phyloP scores from a whole-genome alignment of 768 basidiomycete species.

The Ramaria sp. region DNA sequence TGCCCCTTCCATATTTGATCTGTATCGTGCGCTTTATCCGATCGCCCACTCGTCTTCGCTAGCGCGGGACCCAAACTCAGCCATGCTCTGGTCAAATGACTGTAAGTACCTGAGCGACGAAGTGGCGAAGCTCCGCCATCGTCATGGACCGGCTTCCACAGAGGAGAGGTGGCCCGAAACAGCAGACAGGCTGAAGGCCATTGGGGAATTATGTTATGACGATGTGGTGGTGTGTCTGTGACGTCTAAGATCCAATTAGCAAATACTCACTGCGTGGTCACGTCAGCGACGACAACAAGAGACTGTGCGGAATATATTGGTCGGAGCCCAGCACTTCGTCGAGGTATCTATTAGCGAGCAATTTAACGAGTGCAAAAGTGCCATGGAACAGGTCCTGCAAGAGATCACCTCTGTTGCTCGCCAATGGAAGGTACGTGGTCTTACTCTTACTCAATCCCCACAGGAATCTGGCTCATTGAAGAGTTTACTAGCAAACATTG shows the following conservation, averaged over 20 bases:
- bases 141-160: slow-evolving; percentile 10
- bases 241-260: too few species aligned
- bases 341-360: slow-evolving; percentile 49
- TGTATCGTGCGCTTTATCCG: slow-evolving; percentile 74
- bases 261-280: too few species aligned
- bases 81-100: slow-evolving; percentile 77
- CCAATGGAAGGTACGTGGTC: slow-evolving; percentile 58
- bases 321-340: slow-evolving; percentile 53
- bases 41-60: slow-evolving; percentile 42
- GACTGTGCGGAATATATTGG: slow-evolving; percentile 35
- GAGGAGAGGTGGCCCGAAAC: slow-evolving; percentile 43
- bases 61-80: slow-evolving; percentile 34
- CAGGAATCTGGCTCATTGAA: not conserved
- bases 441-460: not conserved
- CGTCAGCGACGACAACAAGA: slow-evolving; percentile 25
- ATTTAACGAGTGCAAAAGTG: slow-evolving; percentile 67
- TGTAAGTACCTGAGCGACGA: slow-evolving; percentile 56
- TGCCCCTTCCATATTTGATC: slow-evolving; percentile 57
- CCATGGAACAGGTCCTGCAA: slow-evolving; percentile 49
- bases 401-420: slow-evolving; percentile 53
- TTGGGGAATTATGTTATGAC: slow-evolving; percentile 64
- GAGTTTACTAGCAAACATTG: slow-evolving; percentile 42
- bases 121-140: slow-evolving; percentile 31
- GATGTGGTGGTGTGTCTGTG: slow-evolving; percentile 48
- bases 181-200: slow-evolving; percentile 35